Conservation (phyloP, 148 eudicot species). For the Silene conica region DNA sequence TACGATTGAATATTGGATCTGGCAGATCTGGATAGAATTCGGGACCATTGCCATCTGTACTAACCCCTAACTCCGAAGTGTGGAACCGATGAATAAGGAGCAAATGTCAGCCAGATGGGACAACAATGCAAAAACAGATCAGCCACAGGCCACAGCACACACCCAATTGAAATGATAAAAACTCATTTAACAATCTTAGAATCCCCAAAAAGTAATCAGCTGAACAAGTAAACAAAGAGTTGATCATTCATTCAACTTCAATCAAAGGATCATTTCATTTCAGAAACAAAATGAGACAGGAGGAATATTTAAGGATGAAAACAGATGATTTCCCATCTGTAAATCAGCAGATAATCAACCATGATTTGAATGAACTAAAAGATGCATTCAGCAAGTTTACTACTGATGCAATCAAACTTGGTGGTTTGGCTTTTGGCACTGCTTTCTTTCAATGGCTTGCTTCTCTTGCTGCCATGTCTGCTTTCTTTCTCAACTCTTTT, state of each 20-base stretch:
- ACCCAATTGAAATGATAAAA: neutral
- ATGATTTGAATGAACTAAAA: slow-evolving; percentile 32
- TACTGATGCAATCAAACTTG: slow-evolving; percentile 48
- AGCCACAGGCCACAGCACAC: neutral
- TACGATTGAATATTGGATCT: no score
- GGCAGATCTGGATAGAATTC: no score
- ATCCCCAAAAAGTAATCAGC: no score
- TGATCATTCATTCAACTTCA: neutral
- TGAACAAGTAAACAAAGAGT: neutral
- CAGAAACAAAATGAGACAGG: slow-evolving; percentile 17
- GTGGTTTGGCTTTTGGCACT: slow-evolving; percentile 48
- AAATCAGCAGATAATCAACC: slow-evolving; percentile 26
- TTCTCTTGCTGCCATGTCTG: slow-evolving; percentile 40
- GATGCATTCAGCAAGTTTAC: slow-evolving; percentile 45
- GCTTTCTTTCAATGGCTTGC: slow-evolving; percentile 61
- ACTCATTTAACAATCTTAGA: no score
- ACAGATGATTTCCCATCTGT: slow-evolving; percentile 30
- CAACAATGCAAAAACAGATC: no score
- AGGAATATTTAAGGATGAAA: slow-evolving; percentile 41
- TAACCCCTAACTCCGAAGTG: no score
- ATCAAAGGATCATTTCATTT: neutral
- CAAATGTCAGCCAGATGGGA: no score
- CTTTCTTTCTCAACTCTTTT: neutral
- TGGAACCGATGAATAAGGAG: no score
- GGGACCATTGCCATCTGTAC: no score